Base-by-base conservation (phyloP, 805 yeast species). In the Starmerella scarabaei region DNA sequence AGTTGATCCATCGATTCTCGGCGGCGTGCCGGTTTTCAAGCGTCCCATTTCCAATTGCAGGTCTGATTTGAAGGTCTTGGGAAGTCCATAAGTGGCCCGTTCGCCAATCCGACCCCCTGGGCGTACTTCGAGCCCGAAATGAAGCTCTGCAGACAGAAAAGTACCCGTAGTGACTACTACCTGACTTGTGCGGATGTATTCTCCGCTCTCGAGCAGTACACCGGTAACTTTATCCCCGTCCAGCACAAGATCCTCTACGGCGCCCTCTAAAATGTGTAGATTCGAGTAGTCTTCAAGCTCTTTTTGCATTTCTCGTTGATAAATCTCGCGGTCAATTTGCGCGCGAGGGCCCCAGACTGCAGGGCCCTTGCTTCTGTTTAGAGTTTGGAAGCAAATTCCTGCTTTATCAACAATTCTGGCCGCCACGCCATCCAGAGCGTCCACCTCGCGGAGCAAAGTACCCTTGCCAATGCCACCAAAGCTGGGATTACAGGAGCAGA, bases 381-480 rank as follows among this genome's bases (percentile, higher is more conserved):
- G 65, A 45, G 83, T 76, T 53, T 83, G 84, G 61, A 77, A 91
- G 57, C 86, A 94, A 23, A 86, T 80, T 0, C 97, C 98, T 0
- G 97, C 93, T 51, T 70, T 66, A 61, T 91, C 99, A 1, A 91
- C 85, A n/a, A 91, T 74, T 43, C 72, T 66, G 0, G 86, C 76
- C 4, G 93, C 75, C 1, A 88, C 80, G 7, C 99, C 99, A 58
- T 88, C 99, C 33, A 91, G 63, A 0, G 99, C 97, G 64, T 91
- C 99, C 12, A 91, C 84, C 61, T 91, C 99, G 49, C 83, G 71
- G 29, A 91, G 63, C 31, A 91, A 63, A 0, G 94, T 88, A 14
- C 98, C 99, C 55, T 91, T 91, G 1, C 98, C 99, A 40, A 91
- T 86, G 46, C 99, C 99, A 28, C 98, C 99, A 79, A 85, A 82